Evolutionary conservation across 441 rosid genomes (phyloP), one percentile per base, ranked within the genome.

Genomic region (Populus tomentosa): DNA sequence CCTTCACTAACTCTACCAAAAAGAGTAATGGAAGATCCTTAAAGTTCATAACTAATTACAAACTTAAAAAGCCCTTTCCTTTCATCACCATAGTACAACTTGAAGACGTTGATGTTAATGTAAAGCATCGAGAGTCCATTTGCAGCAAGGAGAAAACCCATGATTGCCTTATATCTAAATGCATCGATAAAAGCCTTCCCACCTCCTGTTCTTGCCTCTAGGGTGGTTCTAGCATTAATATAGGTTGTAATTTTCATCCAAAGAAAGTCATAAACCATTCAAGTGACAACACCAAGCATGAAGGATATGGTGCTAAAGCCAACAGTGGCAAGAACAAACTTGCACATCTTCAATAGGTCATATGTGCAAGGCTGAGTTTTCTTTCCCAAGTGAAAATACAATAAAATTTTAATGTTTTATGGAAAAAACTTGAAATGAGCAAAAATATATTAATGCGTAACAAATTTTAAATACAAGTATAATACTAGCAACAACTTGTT

Each of bases 1-100:
- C 97, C 99, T 75, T 96, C 98, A 77, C 92, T 97, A 80, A 95
- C 97, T 86, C 98, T 90, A 7, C 98, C 98, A 78, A 93, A 95
- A 71, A 95, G 91, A 67, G 96, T 97, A 95, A 95, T 93, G 82
- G 98, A 95, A 69, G 98, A 95, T 16, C 98, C 99, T 77, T 97
- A 98, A 67, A 95, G 97, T 4, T 97, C 97, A 67, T 90, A 93
- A 78, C 99, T 97, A 79, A 97, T 95, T 72, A 93, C 92, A 70
- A 98, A 89, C 87, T 90, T 96, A 36, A 90, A 95, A 80, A 92
- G 94, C 38, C 82, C 50, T 62, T 70, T 87, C 97, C 99, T 88
- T 69, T 95, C 98, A 79, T 95, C 96, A 13, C 97, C 98, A 61
- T 93, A 91, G 84, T 93, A 95, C 77, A 90, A 65, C 90, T 90